These are phyloP conservation scores for Saturnispora sanitii DNA, from an alignment of 805 yeast species.

Conservation along the genomic window DNA sequence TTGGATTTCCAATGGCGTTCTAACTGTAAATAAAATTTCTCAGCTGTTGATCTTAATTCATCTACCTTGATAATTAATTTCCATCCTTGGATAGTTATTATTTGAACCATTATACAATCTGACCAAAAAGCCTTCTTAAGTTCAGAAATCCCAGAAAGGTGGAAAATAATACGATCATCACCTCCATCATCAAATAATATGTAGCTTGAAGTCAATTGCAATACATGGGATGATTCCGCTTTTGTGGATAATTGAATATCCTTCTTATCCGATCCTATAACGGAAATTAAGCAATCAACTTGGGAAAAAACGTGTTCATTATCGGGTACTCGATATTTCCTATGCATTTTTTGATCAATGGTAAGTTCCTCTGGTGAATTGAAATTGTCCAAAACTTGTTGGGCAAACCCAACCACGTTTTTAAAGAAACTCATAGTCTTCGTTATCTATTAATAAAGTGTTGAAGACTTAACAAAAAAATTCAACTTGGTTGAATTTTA, in stretches of 20 bases:
- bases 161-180: conserved; percentile 54
- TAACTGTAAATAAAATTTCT: conserved; percentile 43
- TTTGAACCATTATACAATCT: conserved; percentile 67
- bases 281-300: conserved; percentile 6
- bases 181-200: conserved; percentile 62
- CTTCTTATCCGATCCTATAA: conserved; percentile 5
- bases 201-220: conserved; percentile 68
- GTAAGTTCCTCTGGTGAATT: conserved; percentile 36
- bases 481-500: neutral
- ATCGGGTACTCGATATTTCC: conserved; percentile 61
- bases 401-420: conserved; percentile 37
- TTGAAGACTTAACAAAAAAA: neutral
- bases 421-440: conserved; percentile 41
- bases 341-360: conserved; percentile 62
- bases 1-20: conserved; percentile 6
- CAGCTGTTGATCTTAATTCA: conserved; percentile 71
- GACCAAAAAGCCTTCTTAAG: conserved; percentile 79
- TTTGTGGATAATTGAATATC: conserved; percentile 4
- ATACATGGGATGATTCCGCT: conserved; percentile 18
- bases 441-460: neutral
- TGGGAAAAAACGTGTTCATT: conserved; percentile 50
- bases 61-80: conserved; percentile 60
- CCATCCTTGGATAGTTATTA: conserved; percentile 58
- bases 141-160: conserved; percentile 67
- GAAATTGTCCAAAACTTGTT: conserved; percentile 34